phyloP scores from a whole-genome alignment of 345 rosid species.

The Clarkia xantiana region DNA sequence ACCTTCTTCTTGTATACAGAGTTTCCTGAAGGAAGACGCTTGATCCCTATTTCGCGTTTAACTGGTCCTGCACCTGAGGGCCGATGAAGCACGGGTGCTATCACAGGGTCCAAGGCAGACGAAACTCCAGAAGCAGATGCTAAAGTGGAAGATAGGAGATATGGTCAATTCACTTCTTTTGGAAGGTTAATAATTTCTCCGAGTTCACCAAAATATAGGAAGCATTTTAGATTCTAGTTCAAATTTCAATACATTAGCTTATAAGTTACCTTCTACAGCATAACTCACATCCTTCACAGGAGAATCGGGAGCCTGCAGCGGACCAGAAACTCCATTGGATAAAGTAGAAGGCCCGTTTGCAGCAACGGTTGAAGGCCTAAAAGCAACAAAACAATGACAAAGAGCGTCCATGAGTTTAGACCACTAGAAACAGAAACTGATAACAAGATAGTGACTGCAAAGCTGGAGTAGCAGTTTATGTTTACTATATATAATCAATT shows the following conservation, averaged over 20 bases:
- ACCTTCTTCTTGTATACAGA: constrained; percentile 7
- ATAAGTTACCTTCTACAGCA: constrained; percentile 12
- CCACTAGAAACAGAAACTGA: not conserved
- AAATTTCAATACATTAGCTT: constrained; percentile 14
- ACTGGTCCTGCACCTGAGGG: constrained; percentile 18
- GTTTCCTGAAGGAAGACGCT: constrained; percentile 14
- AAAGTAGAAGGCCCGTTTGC: constrained; percentile 25
- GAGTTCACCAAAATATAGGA: no score
- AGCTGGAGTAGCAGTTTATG: not conserved
- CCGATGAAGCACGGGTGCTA: constrained; percentile 14
- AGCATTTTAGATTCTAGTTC: constrained; percentile 4
- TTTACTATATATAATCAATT: constrained; percentile 6
- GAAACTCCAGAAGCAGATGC: constrained; percentile 24
- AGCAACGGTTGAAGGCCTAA: constrained; percentile 20
- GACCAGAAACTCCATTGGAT: constrained; percentile 26
- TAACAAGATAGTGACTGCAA: not conserved
- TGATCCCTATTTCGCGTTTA: constrained; percentile 16
- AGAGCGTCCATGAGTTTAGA: not conserved
- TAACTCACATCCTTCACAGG: constrained; percentile 8
- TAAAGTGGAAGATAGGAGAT: constrained; percentile 8
- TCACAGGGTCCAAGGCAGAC: constrained; percentile 27
- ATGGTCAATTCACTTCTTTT: no score
- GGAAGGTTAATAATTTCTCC: no score
- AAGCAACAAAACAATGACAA: constrained; percentile 7
- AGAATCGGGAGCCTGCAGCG: constrained; percentile 8